Conservation (phyloP, 768 basidiomycete genomes). For the Dendrothele bispora region DNA sequence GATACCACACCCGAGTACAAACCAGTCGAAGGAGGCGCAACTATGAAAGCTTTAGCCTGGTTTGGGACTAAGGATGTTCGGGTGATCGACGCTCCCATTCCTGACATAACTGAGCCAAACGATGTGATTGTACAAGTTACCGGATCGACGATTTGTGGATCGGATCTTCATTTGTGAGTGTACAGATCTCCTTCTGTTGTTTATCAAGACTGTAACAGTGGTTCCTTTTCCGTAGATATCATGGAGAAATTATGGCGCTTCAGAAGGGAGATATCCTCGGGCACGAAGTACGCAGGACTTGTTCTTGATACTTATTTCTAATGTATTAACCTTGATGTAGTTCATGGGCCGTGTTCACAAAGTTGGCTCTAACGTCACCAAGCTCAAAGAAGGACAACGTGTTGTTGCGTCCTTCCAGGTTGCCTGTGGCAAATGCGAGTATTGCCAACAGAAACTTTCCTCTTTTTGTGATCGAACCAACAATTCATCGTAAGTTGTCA, state of each 20-base stretch:
- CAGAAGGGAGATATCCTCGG: conserved; percentile 77
- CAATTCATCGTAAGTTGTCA: conserved; percentile 54
- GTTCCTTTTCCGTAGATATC: conserved; percentile 33
- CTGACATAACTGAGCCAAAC: conserved; percentile 67
- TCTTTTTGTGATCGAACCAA: conserved; percentile 78
- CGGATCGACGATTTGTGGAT: conserved; percentile 74
- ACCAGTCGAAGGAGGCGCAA: conserved; percentile 47
- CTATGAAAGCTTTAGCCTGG: conserved; percentile 73
- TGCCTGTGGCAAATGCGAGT: conserved; percentile 70
- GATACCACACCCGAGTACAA: conserved; percentile 46
- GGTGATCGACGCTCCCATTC: conserved; percentile 37
- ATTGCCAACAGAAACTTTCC: conserved; percentile 71
- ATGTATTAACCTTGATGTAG: conserved; percentile 21
- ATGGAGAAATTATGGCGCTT: conserved; percentile 67
- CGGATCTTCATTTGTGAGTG: conserved; percentile 55
- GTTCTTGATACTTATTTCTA: background rate
- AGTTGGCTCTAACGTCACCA: conserved; percentile 63
- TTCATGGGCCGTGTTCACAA: conserved; percentile 71
- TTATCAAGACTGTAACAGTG: too few relatives aligned
- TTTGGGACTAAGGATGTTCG: conserved; percentile 54
- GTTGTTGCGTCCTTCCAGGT: conserved; percentile 82
- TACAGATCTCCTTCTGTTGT: background rate
- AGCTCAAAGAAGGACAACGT: conserved; percentile 61
- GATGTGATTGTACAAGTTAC: conserved; percentile 78
- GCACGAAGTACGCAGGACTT: conserved; percentile 49